Base-by-base conservation (phyloP, 495 filamentous ascomycete genomes). In the Glonium stellatum region DNA sequence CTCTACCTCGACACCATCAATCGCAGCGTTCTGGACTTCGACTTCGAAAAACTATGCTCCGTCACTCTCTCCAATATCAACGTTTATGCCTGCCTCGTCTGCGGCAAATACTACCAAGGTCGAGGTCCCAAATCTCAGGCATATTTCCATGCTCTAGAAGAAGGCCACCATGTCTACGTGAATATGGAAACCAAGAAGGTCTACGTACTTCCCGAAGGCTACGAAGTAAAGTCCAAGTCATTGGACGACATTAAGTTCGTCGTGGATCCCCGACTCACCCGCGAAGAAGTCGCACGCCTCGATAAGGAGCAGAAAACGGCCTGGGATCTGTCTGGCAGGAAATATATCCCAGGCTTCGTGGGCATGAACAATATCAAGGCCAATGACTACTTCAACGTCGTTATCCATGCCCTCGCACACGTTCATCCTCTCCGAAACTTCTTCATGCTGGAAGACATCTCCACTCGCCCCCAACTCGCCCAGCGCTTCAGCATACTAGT, bases 291-390 rank as follows among this genome's bases (percentile, higher is more conserved):
- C 6, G 74, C 78, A 64, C 84, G 84, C 68, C 72, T 97, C 11
- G 93, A 97, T 74, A 87, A 81, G 67, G 86, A 88, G 69, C 82
- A 84, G 37, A 83, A 84, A 68, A 80, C 79, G 34, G 84, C 86
- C 23, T 90, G 84, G 82, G 91, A 96, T 65, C 77, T 97, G 19
- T 76, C 76, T 18, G 88, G 88, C 37, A 87, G 86, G 68, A 84
- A 86, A 71, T 99, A 97, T 72, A 84, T 85, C 62, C 93, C 70
- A 77, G 86, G 93, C 4, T 99, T 96, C 70, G 91, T 99, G 62
- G 93, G 93, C 60, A 90, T 99, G 86, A 97, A 99, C 77, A 97
- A 99, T 72, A 97, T 99, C 78, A 99, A 99, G 72, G 90, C 89
- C 51, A 99, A 99, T 74, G 93, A 99, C 74, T 99, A 97, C 73